A percentile compares a stretch with the other conserved stretches of the same genome.
phyloP scores from a whole-genome alignment of 306 rosid genomes.

The Trifolium pratense region DNA sequence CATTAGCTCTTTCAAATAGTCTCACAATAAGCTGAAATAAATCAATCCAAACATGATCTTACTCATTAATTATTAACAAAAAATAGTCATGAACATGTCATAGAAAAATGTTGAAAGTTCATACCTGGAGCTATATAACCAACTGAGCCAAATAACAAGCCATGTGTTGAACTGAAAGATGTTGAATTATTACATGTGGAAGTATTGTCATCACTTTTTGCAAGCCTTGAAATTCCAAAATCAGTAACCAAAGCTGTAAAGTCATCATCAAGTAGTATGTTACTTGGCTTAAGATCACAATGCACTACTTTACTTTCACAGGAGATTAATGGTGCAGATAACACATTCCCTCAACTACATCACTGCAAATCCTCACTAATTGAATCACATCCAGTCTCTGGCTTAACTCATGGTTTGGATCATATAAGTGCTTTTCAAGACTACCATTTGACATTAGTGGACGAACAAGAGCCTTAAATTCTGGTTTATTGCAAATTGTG shows the following conservation, averaged over 20 bases:
- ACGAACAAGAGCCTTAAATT: slow-evolving; percentile 88
- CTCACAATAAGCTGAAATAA: background rate
- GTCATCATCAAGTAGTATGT: slow-evolving; percentile 83
- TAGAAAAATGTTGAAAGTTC: slow-evolving; percentile 38
- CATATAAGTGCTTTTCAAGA: slow-evolving; percentile 80
- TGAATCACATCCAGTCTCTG: slow-evolving; percentile 62
- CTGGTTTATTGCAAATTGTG: slow-evolving; percentile 74
- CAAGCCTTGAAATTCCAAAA: slow-evolving; percentile 85
- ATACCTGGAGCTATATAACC: slow-evolving; percentile 98
- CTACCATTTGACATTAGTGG: slow-evolving; percentile 91
- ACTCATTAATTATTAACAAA: background rate
- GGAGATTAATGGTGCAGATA: slow-evolving; percentile 90
- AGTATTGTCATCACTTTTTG: slow-evolving; percentile 50
- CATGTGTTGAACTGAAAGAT: slow-evolving; percentile 71
- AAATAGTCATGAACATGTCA: background rate
- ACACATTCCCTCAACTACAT: slow-evolving; percentile 89
- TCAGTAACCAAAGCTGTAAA: slow-evolving; percentile 88
- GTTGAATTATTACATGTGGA: slow-evolving; percentile 45
- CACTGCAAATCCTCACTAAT: slow-evolving; percentile 76
- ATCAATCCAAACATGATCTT: background rate
- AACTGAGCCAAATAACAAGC: slow-evolving; percentile 78
- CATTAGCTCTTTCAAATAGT: background rate
- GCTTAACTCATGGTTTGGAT: slow-evolving; percentile 59
- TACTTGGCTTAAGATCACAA: slow-evolving; percentile 93
- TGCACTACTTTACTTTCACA: slow-evolving; percentile 76